Evolutionary conservation across 1,284 basidiomycete genomes (phyloP).

Genomic region (Fomitiporia mediterranea): DNA sequence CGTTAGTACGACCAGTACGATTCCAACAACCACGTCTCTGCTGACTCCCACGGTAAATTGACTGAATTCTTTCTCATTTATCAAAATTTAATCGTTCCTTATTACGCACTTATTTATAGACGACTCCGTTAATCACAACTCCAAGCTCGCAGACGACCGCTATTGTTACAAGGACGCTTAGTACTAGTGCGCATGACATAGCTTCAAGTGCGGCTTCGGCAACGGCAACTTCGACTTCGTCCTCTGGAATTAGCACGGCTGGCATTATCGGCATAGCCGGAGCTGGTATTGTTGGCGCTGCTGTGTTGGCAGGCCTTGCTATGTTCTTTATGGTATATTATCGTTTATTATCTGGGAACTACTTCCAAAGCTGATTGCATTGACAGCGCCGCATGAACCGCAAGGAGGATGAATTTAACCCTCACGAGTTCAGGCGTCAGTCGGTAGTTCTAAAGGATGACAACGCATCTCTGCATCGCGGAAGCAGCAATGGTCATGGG

Average conservation of each 20-base stretch:
- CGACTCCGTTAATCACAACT: background rate
- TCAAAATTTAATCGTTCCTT: background rate
- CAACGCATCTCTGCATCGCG: slow-evolving; percentile 30
- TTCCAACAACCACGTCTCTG: background rate
- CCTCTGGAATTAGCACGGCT: slow-evolving; percentile 31
- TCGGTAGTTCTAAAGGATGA: slow-evolving; percentile 56
- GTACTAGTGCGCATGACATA: slow-evolving; percentile 11
- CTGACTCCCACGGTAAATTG: background rate
- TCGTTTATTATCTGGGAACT: slow-evolving; percentile 7
- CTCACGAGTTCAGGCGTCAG: slow-evolving; percentile 51
- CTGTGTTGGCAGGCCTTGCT: slow-evolving; percentile 42
- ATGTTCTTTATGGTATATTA: slow-evolving; percentile 51
- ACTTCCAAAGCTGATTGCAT: slow-evolving; percentile 6
- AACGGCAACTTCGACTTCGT: slow-evolving; percentile 21
- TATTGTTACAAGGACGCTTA: slow-evolving; percentile 1
- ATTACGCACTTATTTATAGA: background rate
- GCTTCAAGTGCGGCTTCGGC: slow-evolving; percentile 22
- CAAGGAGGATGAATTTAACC: slow-evolving; percentile 43
- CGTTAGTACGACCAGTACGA: slow-evolving; percentile 1
- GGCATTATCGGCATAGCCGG: slow-evolving; percentile 50
- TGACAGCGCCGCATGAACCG: slow-evolving; percentile 44
- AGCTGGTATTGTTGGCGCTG: slow-evolving; percentile 45
- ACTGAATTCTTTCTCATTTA: background rate
- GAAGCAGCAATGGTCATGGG: slow-evolving; percentile 35
- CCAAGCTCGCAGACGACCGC: background rate